These are phyloP conservation scores for Albatrellus sp. DNA, from an alignment of 1,284 basidiomycete species.

Conservation along the genomic window DNA sequence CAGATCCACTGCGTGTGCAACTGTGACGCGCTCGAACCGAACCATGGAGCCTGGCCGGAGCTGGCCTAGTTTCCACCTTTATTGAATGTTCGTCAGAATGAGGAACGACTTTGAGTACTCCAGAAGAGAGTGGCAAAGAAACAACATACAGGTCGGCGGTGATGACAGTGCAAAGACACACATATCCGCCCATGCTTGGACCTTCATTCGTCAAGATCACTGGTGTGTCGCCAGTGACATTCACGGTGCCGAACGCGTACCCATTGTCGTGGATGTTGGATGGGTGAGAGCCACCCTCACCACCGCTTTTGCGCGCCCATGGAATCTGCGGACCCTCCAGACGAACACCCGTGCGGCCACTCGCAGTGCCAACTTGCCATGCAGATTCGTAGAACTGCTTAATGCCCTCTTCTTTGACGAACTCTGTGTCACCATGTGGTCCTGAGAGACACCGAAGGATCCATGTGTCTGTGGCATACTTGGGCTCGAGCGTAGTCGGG, in stretches of 20 bases:
- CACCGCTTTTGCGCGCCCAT: slow-evolving; percentile 52
- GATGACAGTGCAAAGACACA: slow-evolving; percentile 42
- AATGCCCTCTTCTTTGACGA: slow-evolving; percentile 36
- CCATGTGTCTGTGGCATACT: slow-evolving; percentile 35
- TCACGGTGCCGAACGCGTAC: slow-evolving; percentile 48
- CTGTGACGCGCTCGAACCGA: slow-evolving; percentile 35
- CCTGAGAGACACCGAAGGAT: slow-evolving; percentile 44
- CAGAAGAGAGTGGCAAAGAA: not conserved
- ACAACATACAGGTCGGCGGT: slow-evolving; percentile 36
- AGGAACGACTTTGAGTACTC: not conserved
- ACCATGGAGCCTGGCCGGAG: slow-evolving; percentile 38
- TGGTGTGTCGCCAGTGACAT: slow-evolving; percentile 63
- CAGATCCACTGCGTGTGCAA: slow-evolving; percentile 23
- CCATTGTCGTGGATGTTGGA: slow-evolving; percentile 63
- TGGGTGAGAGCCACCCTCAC: slow-evolving; percentile 63
- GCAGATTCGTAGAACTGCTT: slow-evolving; percentile 31
- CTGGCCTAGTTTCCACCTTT: slow-evolving; percentile 52
- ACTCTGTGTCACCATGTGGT: slow-evolving; percentile 52
- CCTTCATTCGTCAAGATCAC: slow-evolving; percentile 54
- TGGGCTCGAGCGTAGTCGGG: slow-evolving; percentile 23
- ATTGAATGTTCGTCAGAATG: slow-evolving; percentile 10
- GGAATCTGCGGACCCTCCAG: slow-evolving; percentile 33
- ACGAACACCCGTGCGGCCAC: slow-evolving; percentile 50
- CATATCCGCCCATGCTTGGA: slow-evolving; percentile 54
- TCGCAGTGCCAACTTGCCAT: slow-evolving; percentile 44